phyloP scores from a whole-genome alignment of 2,329 filamentous ascomycete species.

The Colletotrichum spinosum region DNA sequence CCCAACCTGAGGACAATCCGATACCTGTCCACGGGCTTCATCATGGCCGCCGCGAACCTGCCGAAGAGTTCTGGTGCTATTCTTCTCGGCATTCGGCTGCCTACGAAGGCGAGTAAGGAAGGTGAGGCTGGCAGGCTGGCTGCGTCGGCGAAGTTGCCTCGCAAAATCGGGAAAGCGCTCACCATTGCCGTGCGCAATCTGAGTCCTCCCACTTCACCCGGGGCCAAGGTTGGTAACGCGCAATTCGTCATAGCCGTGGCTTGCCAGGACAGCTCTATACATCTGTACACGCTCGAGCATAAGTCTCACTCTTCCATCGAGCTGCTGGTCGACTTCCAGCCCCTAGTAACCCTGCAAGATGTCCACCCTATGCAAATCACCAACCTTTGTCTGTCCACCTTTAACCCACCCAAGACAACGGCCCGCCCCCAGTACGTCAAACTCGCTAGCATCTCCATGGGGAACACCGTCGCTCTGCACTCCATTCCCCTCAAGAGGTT shows the following conservation, averaged over 20 bases:
- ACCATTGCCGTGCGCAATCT: constrained; percentile 83
- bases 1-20: constrained; percentile 69
- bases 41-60: constrained; percentile 69
- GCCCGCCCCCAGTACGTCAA: constrained; percentile 71
- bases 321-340: constrained; percentile 63
- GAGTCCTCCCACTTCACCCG: constrained; percentile 62
- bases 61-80: constrained; percentile 69
- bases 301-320: constrained; percentile 58
- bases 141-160: constrained; percentile 69
- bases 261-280: constrained; percentile 82
- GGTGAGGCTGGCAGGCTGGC: constrained; percentile 59
- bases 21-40: constrained; percentile 68
- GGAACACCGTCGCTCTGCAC: constrained; percentile 83
- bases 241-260: constrained; percentile 87
- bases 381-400: constrained; percentile 68
- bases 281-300: constrained; percentile 82
- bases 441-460: constrained; percentile 84
- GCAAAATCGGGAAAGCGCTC: constrained; percentile 77
- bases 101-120: constrained; percentile 43
- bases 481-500: constrained; percentile 74
- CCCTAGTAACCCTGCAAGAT: constrained; percentile 63
- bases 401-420: constrained; percentile 63
- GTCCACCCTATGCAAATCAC: constrained; percentile 71
- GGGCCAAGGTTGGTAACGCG: constrained; percentile 67
- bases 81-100: constrained; percentile 68